phyloP scores from a whole-genome alignment of 805 yeast species.

The Clavispora fructus region DNA sequence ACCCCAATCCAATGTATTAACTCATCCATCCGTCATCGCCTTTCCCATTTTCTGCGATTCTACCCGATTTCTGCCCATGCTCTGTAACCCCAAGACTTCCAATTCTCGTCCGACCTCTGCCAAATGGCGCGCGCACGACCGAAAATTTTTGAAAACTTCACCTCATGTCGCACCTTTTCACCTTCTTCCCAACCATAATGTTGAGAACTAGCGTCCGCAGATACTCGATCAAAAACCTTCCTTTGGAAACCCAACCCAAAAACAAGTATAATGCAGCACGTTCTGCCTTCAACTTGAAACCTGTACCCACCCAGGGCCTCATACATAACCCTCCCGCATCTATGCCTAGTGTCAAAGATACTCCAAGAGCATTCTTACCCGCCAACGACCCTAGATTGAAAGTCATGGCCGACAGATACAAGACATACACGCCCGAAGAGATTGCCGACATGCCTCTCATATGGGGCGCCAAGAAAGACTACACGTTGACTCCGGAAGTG shows the following conservation, averaged over 20 bases:
- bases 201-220: constrained; percentile 10
- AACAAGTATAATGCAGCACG: constrained; percentile 55
- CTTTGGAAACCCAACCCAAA: constrained; percentile 38
- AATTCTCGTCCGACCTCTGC: too few relatives aligned
- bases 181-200: constrained; percentile 1
- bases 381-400: constrained; percentile 51
- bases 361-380: constrained; percentile 71
- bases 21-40: too few relatives aligned
- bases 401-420: constrained; percentile 21
- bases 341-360: constrained; percentile 44
- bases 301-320: constrained; percentile 55
- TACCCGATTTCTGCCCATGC: too few relatives aligned
- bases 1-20: too few relatives aligned
- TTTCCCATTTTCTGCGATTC: too few relatives aligned
- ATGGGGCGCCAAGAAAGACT: constrained; percentile 37
- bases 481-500: constrained; percentile 54
- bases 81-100: too few relatives aligned
- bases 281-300: constrained; percentile 63
- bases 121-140: constrained; percentile 9
- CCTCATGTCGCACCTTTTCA: not conserved
- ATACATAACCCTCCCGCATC: constrained; percentile 59
- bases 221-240: constrained; percentile 19
- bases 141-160: constrained; percentile 7
- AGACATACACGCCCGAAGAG: constrained; percentile 28
- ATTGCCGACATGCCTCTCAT: constrained; percentile 38